Evolutionary conservation across 2,329 filamentous ascomycete genomes (phyloP), one percentile per base, ranked within the genome.

Genomic region (Xylariales sp.): DNA sequence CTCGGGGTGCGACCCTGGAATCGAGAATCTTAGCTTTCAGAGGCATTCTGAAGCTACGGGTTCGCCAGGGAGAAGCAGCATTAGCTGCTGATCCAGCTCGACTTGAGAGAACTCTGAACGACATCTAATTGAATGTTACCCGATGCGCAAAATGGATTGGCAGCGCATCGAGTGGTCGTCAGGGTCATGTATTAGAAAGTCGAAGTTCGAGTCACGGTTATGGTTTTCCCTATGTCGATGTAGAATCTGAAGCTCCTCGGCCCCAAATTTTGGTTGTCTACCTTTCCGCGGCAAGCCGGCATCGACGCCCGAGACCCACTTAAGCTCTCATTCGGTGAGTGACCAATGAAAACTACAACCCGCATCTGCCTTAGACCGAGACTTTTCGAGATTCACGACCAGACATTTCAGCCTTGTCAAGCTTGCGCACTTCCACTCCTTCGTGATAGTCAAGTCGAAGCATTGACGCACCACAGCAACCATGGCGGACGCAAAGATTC

Each of bases 1-100:
- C 66, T 54, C 65, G 65, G 43, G 67, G 66, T 49, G 62, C 68
- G 51, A 79, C 71, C 39, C 74, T 74, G 51, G 80, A 71, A 61
- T 77, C 76, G 58, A 74, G 67, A 51, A 89, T 74, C 65, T 86
- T 91, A 47, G 86, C 86, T 70, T 81, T 82, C 50, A 95, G 74
- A 62, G 88, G 88, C 88, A 95, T 95, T 43, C 56, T 65, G 47
- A 63, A 62, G 58, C 68, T 57, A 51, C 56, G 62, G 48, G 56
- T 61, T 61, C 60, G 60, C 50, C 66, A 61, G 46, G 63, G 58
- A 54, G 58, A 64, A 52, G 63, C 58, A 60, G 66, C 57, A 54
- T 64, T 62, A 50, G 69, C 71, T 55, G 71, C 70, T 51, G 67
- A 62, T 57, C 71, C 72, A 65, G 76, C 76, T 61, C 78, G 73